Evolutionary conservation across 495 filamentous ascomycete species (phyloP).

Genomic region (Xylona heveae): DNA sequence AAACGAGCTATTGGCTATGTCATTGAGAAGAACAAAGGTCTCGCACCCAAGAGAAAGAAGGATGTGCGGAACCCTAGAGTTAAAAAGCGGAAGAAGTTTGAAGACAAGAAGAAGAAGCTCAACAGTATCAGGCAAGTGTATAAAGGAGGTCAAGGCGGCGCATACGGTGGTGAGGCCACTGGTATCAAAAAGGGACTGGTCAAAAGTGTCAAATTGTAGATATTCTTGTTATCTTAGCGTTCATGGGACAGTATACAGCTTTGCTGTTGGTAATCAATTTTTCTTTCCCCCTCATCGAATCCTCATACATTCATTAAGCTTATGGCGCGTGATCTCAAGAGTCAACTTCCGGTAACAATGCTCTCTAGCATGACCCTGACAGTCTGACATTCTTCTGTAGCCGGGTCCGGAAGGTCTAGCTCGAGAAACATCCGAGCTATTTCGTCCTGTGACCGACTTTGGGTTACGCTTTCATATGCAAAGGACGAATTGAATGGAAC

Average conservation of each 20-base stretch:
- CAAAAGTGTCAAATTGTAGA: constrained; percentile 74
- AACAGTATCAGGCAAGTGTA: constrained; percentile 61
- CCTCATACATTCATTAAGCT: too few species aligned
- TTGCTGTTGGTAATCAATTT: too few species aligned
- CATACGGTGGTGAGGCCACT: constrained; percentile 80
- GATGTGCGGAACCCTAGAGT: constrained; percentile 84
- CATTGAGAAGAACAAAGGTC: constrained; percentile 94
- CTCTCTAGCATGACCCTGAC: too few species aligned
- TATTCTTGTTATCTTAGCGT: too few species aligned
- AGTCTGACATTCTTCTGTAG: too few species aligned
- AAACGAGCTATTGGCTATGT: constrained; percentile 78
- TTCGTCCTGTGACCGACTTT: constrained; percentile 1
- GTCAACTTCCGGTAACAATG: too few species aligned
- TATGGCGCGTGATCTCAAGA: too few species aligned
- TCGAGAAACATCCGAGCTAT: constrained; percentile 2
- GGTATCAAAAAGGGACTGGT: constrained; percentile 88
- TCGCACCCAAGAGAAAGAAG: constrained; percentile 77
- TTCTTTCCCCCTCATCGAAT: too few species aligned
- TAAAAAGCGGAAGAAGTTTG: constrained; percentile 91
- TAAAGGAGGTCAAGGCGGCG: constrained; percentile 75
- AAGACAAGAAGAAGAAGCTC: constrained; percentile 89
- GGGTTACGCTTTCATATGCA: neutral
- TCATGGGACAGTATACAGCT: too few species aligned
- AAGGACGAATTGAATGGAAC: constrained; percentile 3
- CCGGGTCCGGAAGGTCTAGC: constrained; percentile 3